Evolutionary conservation across 495 filamentous ascomycete species (phyloP), one percentile per base, ranked within the genome.

Genomic region (Saxophila tyrrhenica): DNA sequence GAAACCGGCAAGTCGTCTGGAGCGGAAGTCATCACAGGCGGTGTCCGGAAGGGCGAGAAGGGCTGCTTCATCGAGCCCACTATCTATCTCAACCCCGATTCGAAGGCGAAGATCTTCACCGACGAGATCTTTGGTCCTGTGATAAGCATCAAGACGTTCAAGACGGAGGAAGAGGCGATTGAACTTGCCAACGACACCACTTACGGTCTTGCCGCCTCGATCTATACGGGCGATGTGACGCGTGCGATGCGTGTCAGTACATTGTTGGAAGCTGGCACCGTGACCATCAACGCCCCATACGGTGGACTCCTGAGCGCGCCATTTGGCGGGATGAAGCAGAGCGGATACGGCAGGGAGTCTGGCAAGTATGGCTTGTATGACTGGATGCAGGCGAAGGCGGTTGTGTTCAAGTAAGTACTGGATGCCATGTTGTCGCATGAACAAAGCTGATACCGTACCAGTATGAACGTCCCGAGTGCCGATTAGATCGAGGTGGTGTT

Each of bases 61-160:
- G 91, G 91, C 61, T 96, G 88, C 82, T 97, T 95, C 78, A 96
- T 97, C 72, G 78, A 95, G 79, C 91, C 91, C 24, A 97, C 91
- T 62, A 88, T 97, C 70, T 96, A 96, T 82, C 84, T 81, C 68
- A 81, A 91, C 68, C 89, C 95, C 54, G 82, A 74, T 39, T 69
- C 77, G 54, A 78, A 94, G 69, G 95, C 95, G 89, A 95, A 94
- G 84, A 95, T 97, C 70, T 86, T 90, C 78, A 82, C 90, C 73
- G 91, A 97, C 74, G 91, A 97, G 75, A 96, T 97, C 71, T 97
- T 97, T 71, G 92, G 91, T 47, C 91, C 91, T 50, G 91, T 97
- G 55, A 85, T 87, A 72, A 82, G 85, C 49, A 85, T 97, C 61
- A 80, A 87, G 73, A 97, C 95, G 74, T 96, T 97, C 79, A 85